Evolutionary conservation across 768 basidiomycete species (phyloP).

Genomic region (Termitomyces titanicus): DNA sequence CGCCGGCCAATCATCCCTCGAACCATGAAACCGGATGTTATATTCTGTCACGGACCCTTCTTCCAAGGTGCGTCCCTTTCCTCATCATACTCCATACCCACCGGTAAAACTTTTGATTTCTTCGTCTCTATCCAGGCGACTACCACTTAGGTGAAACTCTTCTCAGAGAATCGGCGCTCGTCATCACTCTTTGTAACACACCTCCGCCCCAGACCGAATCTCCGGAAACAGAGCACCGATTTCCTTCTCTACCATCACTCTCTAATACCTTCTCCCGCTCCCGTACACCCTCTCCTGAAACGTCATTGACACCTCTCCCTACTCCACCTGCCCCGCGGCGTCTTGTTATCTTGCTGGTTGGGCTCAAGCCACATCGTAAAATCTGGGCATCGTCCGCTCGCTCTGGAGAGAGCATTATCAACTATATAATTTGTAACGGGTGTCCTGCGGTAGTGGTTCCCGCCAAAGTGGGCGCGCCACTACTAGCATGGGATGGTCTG

Average conservation of each 20-base stretch:
- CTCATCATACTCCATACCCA: not conserved
- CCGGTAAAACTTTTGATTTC: not conserved
- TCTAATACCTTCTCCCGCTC: constrained; percentile 44
- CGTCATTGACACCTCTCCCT: constrained; percentile 37
- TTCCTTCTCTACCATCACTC: constrained; percentile 21
- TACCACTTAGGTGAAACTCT: constrained; percentile 57
- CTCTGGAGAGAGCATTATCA: constrained; percentile 59
- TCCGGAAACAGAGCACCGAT: constrained; percentile 10
- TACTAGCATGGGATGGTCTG: constrained; percentile 60
- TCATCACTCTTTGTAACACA: constrained; percentile 42
- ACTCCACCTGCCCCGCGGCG: constrained; percentile 44
- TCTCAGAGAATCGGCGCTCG: constrained; percentile 51
- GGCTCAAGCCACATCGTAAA: constrained; percentile 56
- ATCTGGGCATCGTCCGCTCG: constrained; percentile 59
- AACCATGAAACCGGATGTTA: constrained; percentile 59
- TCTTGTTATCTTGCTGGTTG: constrained; percentile 53
- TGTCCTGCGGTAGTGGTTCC: constrained; percentile 59
- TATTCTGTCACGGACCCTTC: constrained; percentile 67
- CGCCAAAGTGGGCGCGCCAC: constrained; percentile 55
- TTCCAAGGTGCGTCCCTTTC: constrained; percentile 35
- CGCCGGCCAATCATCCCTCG: constrained; percentile 59
- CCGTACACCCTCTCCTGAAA: constrained; percentile 50
- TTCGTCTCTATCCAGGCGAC: constrained; percentile 41
- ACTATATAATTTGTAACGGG: constrained; percentile 59
- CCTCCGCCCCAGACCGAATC: constrained; percentile 19